These are phyloP conservation scores for Dryas drummondii DNA, from an alignment of 306 rosid species.

Conservation along the genomic window DNA sequence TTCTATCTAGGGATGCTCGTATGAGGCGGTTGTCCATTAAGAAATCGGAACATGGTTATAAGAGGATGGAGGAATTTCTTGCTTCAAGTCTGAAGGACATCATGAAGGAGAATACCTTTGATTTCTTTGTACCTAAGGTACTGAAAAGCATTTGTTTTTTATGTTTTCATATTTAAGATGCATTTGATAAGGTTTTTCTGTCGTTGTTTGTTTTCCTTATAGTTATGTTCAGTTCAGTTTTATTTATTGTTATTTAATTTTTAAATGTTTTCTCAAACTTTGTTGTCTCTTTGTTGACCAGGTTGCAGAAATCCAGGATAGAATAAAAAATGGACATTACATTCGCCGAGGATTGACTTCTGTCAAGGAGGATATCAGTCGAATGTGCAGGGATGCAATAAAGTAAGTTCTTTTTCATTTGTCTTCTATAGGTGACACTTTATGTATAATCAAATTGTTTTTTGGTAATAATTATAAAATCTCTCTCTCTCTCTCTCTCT, in stretches of 20 bases:
- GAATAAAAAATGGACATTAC: slow-evolving; percentile 79
- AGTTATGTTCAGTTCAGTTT: not conserved
- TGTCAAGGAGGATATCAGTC: slow-evolving; percentile 86
- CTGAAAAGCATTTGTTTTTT: not conserved
- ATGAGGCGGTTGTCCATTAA: slow-evolving; percentile 93
- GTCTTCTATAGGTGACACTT: not conserved
- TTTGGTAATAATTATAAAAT: not conserved
- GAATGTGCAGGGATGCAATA: slow-evolving; percentile 97
- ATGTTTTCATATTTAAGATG: not conserved
- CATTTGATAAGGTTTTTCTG: not conserved
- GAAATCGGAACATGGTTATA: slow-evolving; percentile 90
- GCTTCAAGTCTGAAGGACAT: slow-evolving; percentile 82
- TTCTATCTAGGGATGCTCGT: slow-evolving; percentile 98
- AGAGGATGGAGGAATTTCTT: slow-evolving; percentile 90
- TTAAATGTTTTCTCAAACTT: not conserved
- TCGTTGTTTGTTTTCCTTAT: not conserved
- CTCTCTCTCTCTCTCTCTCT: not conserved
- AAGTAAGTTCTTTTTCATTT: slow-evolving; percentile 56
- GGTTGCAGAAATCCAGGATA: slow-evolving; percentile 96
- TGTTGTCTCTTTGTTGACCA: slow-evolving; percentile 34
- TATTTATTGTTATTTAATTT: not conserved
- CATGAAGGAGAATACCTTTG: slow-evolving; percentile 83
- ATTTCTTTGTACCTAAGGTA: slow-evolving; percentile 93
- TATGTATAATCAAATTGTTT: not conserved
- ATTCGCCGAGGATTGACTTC: slow-evolving; percentile 80